phyloP scores from a whole-genome alignment of 2,329 filamentous ascomycete species.

The Hawksworthiomyces lignivorus region DNA sequence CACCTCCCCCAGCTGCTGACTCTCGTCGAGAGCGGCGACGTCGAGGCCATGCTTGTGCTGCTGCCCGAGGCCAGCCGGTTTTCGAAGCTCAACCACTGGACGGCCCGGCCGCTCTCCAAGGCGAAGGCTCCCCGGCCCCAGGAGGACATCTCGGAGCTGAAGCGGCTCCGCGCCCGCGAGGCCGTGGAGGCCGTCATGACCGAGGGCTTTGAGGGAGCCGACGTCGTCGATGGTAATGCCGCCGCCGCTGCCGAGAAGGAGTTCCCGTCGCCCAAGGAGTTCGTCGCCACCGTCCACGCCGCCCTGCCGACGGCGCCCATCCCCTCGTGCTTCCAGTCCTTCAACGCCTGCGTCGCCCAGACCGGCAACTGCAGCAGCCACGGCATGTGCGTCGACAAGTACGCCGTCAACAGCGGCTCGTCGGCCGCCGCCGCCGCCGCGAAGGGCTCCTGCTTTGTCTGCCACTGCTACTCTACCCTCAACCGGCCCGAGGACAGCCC shows the following conservation, averaged over 20 bases:
- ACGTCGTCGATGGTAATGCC: slow-evolving; percentile 10
- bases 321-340: slow-evolving; percentile 66
- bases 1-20: slow-evolving; percentile 37
- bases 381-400: slow-evolving; percentile 67
- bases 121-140: slow-evolving; percentile 18
- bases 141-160: slow-evolving; percentile 19
- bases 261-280: slow-evolving; percentile 14
- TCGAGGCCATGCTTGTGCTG: slow-evolving; percentile 51
- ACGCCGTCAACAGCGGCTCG: slow-evolving; percentile 34
- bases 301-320: slow-evolving; percentile 35
- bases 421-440: slow-evolving; percentile 20
- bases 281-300: slow-evolving; percentile 16
- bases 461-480: slow-evolving; percentile 60
- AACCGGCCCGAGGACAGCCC: slow-evolving; percentile 23
- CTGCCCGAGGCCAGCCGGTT: slow-evolving; percentile 39
- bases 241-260: slow-evolving; percentile 2
- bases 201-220: slow-evolving; percentile 14
- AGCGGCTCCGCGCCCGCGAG: slow-evolving; percentile 33
- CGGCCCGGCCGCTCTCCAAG: too few relatives aligned
- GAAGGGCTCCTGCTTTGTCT: slow-evolving; percentile 59
- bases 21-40: slow-evolving; percentile 39
- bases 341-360: slow-evolving; percentile 57
- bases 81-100: slow-evolving; percentile 32
- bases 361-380: slow-evolving; percentile 80
- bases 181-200: slow-evolving; percentile 37